Conservation (phyloP, 352 stramenopile genomes). For the Thalassiosira hispida region DNA sequence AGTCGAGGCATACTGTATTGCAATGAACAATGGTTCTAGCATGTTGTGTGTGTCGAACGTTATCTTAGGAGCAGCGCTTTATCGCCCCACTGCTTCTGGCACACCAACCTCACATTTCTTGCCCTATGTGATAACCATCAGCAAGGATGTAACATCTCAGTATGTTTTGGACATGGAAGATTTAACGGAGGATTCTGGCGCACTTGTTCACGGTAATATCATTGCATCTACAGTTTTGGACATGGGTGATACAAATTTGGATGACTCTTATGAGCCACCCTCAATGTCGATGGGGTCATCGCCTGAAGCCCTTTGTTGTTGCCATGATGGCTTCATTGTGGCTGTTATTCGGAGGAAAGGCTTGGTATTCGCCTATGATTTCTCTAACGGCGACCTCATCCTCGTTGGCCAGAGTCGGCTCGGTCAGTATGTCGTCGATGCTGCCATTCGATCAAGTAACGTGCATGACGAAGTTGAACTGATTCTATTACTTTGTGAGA, state of each 20-base stretch:
- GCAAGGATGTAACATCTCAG: conserved; percentile 46
- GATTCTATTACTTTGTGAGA: conserved; percentile 73
- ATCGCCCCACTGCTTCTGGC: conserved; percentile 13
- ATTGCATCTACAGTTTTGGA: conserved; percentile 55
- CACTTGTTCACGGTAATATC: conserved; percentile 38
- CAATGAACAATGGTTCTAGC: conserved; percentile 68
- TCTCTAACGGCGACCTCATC: conserved; percentile 68
- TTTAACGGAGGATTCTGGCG: conserved; percentile 28
- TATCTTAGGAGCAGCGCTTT: conserved; percentile 58
- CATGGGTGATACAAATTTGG: conserved; percentile 35
- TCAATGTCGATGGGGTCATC: conserved; percentile 80
- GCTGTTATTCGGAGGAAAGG: conserved; percentile 72
- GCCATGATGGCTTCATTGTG: conserved; percentile 74
- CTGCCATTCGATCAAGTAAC: conserved; percentile 69
- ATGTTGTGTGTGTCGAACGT: conserved; percentile 68
- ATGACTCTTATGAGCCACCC: conserved; percentile 59
- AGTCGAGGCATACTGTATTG: conserved; percentile 82
- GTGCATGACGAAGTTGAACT: conserved; percentile 69
- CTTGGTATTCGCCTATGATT: conserved; percentile 75
- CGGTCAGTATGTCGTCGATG: conserved; percentile 84
- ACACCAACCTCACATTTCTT: conserved; percentile 28
- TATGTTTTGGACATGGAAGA: conserved; percentile 53
- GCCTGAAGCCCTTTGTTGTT: conserved; percentile 77
- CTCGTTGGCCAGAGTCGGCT: conserved; percentile 73
- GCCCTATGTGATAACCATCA: conserved; percentile 52